Conservation (phyloP, 768 basidiomycete species). For the Kwoniella sp. region DNA sequence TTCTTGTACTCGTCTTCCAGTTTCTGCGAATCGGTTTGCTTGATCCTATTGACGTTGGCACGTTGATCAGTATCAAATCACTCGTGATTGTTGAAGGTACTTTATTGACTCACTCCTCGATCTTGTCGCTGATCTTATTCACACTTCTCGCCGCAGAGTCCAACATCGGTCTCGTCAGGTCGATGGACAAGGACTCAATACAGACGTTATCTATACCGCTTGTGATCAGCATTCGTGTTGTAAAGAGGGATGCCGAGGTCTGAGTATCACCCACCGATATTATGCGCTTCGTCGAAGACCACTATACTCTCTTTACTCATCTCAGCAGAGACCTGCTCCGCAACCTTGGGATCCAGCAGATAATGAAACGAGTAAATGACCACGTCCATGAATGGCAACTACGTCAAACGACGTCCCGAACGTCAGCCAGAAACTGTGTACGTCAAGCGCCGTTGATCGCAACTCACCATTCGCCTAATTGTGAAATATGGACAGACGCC, state of each 20-base stretch:
- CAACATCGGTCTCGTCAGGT: conserved; percentile 94
- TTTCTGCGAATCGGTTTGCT: conserved; percentile 87
- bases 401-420: background rate
- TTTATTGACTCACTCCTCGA: conserved; percentile 75
- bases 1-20: conserved; percentile 95
- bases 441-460: background rate
- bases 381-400: conserved; percentile 95
- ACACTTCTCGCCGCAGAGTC: conserved; percentile 91
- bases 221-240: too few relatives aligned
- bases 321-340: conserved; percentile 97
- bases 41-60: conserved; percentile 67
- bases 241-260: background rate
- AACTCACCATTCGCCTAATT: conserved; percentile 85
- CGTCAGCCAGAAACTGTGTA: background rate
- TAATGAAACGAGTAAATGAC: conserved; percentile 99
- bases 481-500: conserved; percentile 93
- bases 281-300: conserved; percentile 99
- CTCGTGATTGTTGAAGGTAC: background rate
- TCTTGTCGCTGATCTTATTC: conserved; percentile 79
- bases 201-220: conserved; percentile 82
- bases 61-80: conserved; percentile 4
- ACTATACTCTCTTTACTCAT: conserved; percentile 97
- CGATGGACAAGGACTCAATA: conserved; percentile 96
- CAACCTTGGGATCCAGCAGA: conserved; percentile 96
- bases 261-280: conserved; percentile 71